These are phyloP conservation scores for Ceratobasidium sp. DNA, from an alignment of 1,284 basidiomycete species.

Conservation along the genomic window DNA sequence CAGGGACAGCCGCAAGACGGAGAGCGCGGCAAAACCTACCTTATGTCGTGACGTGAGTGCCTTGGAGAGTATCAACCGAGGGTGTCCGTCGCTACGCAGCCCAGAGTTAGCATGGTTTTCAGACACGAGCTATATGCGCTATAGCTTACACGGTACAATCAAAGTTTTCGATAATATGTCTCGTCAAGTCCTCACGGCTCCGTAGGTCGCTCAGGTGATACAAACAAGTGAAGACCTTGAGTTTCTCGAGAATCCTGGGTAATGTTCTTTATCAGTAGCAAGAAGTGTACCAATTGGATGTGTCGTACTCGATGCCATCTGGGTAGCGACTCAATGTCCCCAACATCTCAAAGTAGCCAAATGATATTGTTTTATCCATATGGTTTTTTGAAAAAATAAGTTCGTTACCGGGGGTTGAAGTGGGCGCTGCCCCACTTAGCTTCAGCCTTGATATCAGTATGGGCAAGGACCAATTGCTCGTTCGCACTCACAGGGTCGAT, in stretches of 20 bases:
- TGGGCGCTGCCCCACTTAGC: constrained; percentile 29
- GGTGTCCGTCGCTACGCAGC: constrained; percentile 79
- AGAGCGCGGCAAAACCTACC: constrained; percentile 53
- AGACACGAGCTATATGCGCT: not conserved
- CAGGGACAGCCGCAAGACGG: not conserved
- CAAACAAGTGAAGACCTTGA: constrained; percentile 91
- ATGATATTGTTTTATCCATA: constrained; percentile 81
- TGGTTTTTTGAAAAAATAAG: constrained; percentile 86
- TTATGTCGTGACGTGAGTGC: constrained; percentile 90
- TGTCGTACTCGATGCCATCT: constrained; percentile 83
- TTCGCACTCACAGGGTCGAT: constrained; percentile 76
- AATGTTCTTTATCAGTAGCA: not conserved
- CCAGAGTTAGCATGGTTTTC: constrained; percentile 29
- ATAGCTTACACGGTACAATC: constrained; percentile 81
- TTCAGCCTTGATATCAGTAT: constrained; percentile 47
- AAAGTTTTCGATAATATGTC: constrained; percentile 87
- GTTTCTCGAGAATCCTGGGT: constrained; percentile 81
- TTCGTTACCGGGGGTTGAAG: constrained; percentile 54
- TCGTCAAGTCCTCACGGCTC: constrained; percentile 89
- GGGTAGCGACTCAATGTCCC: constrained; percentile 84
- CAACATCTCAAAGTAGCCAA: constrained; percentile 95
- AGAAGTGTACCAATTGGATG: constrained; percentile 42
- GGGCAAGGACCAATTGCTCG: not conserved
- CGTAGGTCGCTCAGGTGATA: constrained; percentile 91
- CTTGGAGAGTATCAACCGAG: constrained; percentile 88